Base-by-base conservation (phyloP, 108 stramenopile species). In the Conticribra weissflogii region DNA sequence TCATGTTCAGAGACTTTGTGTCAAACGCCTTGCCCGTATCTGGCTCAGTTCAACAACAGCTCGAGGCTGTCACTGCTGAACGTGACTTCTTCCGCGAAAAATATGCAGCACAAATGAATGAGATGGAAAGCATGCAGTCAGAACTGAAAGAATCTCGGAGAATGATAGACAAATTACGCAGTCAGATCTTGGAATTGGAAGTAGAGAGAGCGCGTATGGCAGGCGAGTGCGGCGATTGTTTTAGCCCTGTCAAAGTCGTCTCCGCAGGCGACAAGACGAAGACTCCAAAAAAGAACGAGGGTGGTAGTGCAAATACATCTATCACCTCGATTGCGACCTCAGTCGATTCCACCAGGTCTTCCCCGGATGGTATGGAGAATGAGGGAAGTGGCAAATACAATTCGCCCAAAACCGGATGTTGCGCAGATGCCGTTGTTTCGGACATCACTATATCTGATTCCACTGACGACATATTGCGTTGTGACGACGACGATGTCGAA, bases 1-100 rank as follows among this genome's bases (percentile, higher is more conserved):
- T n/a, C n/a, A 71, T 71, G 70, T 41, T 71, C 23, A 49, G 59
- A 29, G 70, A 71, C 23, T 34, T 71, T 15, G 70, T 71, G 28
- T 63, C 62, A 44, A 28, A 63, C 29, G 57, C 62, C 9, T 48
- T 46, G 8, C 36, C 36, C 12, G 5, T 12, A 41, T 25, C 55
- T 9, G 41, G 54, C 29, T 29, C 54, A 27, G 53, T 50, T n/a
- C 54, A 68, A 33, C 64, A 79, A 33, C 63, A 65, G 3, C 63
- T 79, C 60, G 78, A 79, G 32, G 78, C 78, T 14, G 52, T 79
- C 25, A 79, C 59, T 18, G 59, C 70, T 0, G 78, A 79, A 51
- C 70, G 78, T 27, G 71, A 79, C 54, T 79, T 79, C 66, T 79
- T 79, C 66, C 61, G 68, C 4, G 78, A 79, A 30, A 71, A 71